Conservation (phyloP, 176 grass and related monocot species). For the Chloris gayana region DNA sequence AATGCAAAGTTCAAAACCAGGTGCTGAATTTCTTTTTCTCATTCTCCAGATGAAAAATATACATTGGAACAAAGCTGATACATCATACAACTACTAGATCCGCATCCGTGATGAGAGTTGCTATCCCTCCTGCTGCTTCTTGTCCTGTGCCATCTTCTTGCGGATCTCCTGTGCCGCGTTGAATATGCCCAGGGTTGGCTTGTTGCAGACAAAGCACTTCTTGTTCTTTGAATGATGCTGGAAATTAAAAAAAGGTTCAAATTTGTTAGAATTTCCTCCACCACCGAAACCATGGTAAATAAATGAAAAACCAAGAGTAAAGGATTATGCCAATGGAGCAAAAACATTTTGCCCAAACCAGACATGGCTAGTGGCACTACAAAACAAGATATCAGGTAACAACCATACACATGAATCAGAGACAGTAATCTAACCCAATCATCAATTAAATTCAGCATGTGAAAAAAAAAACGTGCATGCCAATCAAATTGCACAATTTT, state of each 20-base stretch:
- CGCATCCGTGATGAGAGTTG: neutral
- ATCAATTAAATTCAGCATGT: neutral
- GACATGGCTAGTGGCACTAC: neutral
- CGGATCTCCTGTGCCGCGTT: conserved; percentile 82
- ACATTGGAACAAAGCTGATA: neutral
- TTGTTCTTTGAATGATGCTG: conserved; percentile 96
- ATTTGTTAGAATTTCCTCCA: neutral
- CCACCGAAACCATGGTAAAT: neutral
- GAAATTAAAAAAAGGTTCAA: conserved; percentile 25
- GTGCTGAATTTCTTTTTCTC: neutral
- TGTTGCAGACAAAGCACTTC: conserved; percentile 87
- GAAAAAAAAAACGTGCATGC: neutral
- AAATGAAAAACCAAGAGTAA: neutral
- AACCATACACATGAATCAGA: neutral
- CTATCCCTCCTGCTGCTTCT: conserved; percentile 42
- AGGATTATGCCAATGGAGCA: neutral
- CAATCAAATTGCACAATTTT: neutral
- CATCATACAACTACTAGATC: conserved; percentile 5
- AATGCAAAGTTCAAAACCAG: neutral
- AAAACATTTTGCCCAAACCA: neutral
- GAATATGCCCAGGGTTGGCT: conserved; percentile 87
- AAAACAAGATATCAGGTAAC: neutral
- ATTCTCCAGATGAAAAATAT: neutral
- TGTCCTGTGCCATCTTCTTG: conserved; percentile 76
- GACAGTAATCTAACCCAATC: neutral